Evolutionary conservation across 257 asterid genomes (phyloP).

Genomic region (Sherardia arvensis): DNA sequence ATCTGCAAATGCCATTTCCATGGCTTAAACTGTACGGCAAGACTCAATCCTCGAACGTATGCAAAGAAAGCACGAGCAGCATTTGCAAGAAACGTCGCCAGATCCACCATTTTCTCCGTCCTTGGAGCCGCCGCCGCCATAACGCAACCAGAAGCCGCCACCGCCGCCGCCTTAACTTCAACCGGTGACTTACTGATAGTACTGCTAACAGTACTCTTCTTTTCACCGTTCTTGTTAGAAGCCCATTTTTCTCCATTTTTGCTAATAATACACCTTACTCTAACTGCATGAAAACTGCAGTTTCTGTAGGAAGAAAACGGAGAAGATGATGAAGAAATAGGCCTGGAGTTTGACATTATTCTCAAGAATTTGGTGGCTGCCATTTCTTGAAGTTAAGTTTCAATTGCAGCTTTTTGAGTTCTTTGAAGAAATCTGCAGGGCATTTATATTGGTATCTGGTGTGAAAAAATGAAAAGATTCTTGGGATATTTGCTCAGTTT

Average conservation of each 20-base stretch:
- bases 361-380: conserved; percentile 30
- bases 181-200: conserved; percentile 5
- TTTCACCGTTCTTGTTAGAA: conserved; percentile 9
- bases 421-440: not conserved
- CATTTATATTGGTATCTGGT: conserved; percentile 10
- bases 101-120: conserved; percentile 25
- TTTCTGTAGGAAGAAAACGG: not conserved
- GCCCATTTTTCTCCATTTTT: conserved; percentile 17
- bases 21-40: conserved; percentile 21
- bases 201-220: conserved; percentile 7
- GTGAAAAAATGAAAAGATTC: conserved; percentile 40
- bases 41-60: conserved; percentile 22
- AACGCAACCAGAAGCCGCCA: conserved; percentile 11
- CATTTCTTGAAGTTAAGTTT: conserved; percentile 25
- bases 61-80: conserved; percentile 12
- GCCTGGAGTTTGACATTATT: not conserved
- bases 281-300: conserved; percentile 12
- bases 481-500: conserved; percentile 34
- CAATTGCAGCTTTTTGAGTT: not conserved
- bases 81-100: conserved; percentile 16
- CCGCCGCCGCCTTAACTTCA: conserved; percentile 27
- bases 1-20: conserved; percentile 41
- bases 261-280: conserved; percentile 12
- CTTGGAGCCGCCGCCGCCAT: conserved; percentile 33
- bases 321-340: conserved; percentile 4